Conservation (phyloP, 2,329 filamentous ascomycete genomes). For the Pestalotiopsis sp. region DNA sequence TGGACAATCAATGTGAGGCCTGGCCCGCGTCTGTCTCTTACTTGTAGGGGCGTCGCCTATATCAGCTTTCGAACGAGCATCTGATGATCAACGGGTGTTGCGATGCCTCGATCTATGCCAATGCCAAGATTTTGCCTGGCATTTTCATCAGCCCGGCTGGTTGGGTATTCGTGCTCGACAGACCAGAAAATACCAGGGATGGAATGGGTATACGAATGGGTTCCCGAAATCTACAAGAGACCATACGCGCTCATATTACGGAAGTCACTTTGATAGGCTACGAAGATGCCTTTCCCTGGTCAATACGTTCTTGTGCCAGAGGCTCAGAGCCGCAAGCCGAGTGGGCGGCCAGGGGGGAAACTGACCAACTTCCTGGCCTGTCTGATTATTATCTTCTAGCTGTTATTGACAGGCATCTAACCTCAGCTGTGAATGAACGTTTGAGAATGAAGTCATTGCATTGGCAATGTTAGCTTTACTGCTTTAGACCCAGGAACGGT, state of each 20-base stretch:
- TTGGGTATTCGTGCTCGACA: not conserved
- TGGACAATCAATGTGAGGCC: not conserved
- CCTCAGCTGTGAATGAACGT: not conserved
- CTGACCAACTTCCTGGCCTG: not conserved
- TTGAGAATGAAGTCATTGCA: slow-evolving; percentile 6
- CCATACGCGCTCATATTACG: no score
- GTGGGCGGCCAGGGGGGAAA: not conserved
- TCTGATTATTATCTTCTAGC: not conserved
- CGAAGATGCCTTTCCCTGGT: not conserved
- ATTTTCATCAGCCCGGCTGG: no score
- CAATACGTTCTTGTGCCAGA: not conserved
- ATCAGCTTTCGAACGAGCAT: not conserved
- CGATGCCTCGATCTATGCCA: not conserved
- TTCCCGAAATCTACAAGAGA: no score
- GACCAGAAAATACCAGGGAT: not conserved
- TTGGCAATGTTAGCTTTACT: not conserved
- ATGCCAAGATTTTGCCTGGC: not conserved
- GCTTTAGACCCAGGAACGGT: slow-evolving; percentile 5
- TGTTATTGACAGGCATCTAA: not conserved
- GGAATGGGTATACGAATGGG: no score
- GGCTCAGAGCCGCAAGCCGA: not conserved
- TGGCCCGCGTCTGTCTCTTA: not conserved
- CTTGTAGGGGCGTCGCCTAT: not conserved
- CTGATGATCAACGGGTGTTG: not conserved
- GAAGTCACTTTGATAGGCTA: not conserved